phyloP scores from a whole-genome alignment of 2,329 filamentous ascomycete species.

The Pyrenophora tritici-repentis region DNA sequence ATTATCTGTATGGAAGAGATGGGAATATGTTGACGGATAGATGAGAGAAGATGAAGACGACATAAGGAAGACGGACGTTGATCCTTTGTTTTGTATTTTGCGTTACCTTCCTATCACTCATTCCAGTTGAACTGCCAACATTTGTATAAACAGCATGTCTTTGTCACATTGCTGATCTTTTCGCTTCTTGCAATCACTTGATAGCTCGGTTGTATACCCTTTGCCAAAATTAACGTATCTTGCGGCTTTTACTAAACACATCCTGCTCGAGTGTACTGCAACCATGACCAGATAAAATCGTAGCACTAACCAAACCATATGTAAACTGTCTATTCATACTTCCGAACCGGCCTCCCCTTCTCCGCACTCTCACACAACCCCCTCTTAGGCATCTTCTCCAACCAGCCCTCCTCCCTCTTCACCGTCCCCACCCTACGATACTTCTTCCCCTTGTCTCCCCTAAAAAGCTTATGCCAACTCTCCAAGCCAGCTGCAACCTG shows the following conservation, averaged over 20 bases:
- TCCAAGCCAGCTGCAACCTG: constrained; percentile 70
- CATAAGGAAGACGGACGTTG: not conserved
- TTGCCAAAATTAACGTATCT: not conserved
- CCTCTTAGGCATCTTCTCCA: constrained; percentile 62
- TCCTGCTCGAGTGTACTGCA: no score
- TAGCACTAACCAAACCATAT: no score
- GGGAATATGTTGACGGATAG: not conserved
- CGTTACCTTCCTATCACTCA: no score
- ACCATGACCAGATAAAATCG: no score
- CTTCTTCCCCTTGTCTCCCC: constrained; percentile 69
- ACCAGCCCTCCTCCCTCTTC: constrained; percentile 64
- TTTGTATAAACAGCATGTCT: no score
- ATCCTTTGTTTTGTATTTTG: no score
- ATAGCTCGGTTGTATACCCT: no score
- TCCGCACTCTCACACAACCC: constrained; percentile 73
- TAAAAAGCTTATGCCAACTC: constrained; percentile 85
- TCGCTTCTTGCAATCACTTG: no score
- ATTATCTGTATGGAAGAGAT: no score
- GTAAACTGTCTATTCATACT: constrained; percentile 24
- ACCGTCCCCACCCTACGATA: constrained; percentile 82
- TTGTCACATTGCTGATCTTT: no score
- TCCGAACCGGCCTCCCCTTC: constrained; percentile 65
- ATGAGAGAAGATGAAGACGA: not conserved
- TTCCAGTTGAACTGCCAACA: no score
- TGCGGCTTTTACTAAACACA: not conserved